These are phyloP conservation scores for Forsythia suspensa DNA, from an alignment of 257 asterid species.

Conservation along the genomic window DNA sequence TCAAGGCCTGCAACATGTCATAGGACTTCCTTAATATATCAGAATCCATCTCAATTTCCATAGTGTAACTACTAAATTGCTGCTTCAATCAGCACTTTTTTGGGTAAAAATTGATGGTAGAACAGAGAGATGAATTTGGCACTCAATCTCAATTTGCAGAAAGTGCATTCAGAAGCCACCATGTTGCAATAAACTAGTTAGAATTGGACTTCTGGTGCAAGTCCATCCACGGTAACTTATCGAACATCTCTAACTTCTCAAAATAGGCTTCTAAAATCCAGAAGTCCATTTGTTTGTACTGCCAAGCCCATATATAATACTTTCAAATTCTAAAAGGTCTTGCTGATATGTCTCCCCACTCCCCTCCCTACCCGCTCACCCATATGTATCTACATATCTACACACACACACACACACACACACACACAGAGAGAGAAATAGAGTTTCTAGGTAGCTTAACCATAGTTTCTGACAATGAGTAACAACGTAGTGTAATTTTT, in stretches of 20 bases:
- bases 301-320: not conserved
- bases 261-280: not conserved
- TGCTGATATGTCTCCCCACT: not conserved
- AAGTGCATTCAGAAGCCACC: not conserved
- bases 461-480: not conserved
- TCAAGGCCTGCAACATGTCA: not conserved
- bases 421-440: too few relatives aligned
- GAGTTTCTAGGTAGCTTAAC: not conserved
- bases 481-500: not conserved
- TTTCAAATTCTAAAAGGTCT: not conserved
- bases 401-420: too few relatives aligned
- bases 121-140: not conserved
- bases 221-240: not conserved
- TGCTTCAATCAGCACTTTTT: not conserved
- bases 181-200: not conserved
- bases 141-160: not conserved
- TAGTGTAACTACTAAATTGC: not conserved
- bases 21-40: not conserved
- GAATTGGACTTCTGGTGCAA: not conserved
- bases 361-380: not conserved
- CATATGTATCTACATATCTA: not conserved
- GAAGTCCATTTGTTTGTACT: not conserved
- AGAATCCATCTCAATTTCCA: not conserved
- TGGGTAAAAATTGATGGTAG: not conserved
- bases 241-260: not conserved